Base-by-base conservation (phyloP, 164 flowering plant genomes). In the Tetrastigma voinierianum region DNA sequence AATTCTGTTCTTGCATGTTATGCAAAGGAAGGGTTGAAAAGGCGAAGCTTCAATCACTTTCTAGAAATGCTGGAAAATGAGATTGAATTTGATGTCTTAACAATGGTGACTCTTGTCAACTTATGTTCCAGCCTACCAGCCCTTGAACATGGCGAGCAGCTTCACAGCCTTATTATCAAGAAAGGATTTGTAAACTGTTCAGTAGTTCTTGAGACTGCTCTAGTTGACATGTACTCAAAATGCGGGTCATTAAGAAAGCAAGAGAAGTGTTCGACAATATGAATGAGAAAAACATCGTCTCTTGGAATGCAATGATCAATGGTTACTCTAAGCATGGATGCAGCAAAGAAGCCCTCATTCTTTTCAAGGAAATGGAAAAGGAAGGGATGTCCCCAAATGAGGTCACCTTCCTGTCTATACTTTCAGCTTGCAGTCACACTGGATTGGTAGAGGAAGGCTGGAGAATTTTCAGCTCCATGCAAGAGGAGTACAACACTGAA, bases 151-250 rank as follows among this genome's bases (percentile, higher is more conserved):
- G 74, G 74, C n/a, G 46, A 66, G 52, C 59, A 60, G 44, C 15
- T 74, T 13, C 77, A 74, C 40, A 61, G 62, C 46, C 72, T 51
- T 64, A 45, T 46, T 8, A 46, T 74, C 13, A 65, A 66, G 47
- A 61, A 59, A 20, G 70, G 74, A 21, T 65, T 16, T 51, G 3
- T 17, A 17, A 10, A 47, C 16, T 59, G 44, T 59, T 74, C 66
- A 20, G 57, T 65, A 23, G 62, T 73, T 59, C 40, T 69, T n/a
- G 66, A 74, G 23, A 75, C 72, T 52, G 55, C 74, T 10, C 51
- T 70, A 48, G 69, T 75, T 20, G 66, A 67, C 18, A 71, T 75
- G 75, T 75, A 67, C 56, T 66, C 74, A 46, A 71, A 75, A 64
- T 59, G 69, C 52, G 78, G 78, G 66, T 24, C 51, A 69, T 69